Base-by-base conservation (phyloP, 768 basidiomycete species). In the Ramaria sp. region DNA sequence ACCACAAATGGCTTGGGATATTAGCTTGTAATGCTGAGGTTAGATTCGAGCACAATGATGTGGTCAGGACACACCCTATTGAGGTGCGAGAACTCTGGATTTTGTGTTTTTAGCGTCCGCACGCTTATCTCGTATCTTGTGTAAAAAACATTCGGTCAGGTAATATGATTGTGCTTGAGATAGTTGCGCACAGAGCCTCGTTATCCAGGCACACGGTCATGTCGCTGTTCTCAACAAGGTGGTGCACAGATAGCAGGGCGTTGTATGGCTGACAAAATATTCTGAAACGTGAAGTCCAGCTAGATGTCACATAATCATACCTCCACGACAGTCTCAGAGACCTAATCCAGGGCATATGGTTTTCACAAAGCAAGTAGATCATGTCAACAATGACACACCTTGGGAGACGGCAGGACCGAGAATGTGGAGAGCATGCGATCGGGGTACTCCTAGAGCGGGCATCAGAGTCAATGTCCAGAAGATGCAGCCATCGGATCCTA, bases 1-100 rank as follows among this genome's bases (percentile, higher is more conserved):
- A 48, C 95, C 95, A 60, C 88, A 88, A 91, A 98, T 95, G 38
- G 95, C 91, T 66, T 83, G 84, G 1, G 92, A 78, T 51, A 96
- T 82, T 38, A 95, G 71, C 81, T 84, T 58, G 3, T 46, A 39
- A 52, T 38, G 22, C 38, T 15, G 43, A 17, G 17, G 2, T 43
- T 43, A 43, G 17, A 43, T n/a, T 43, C 9, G 42, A 43, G 10
- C 12, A 52, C 17, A 53, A 38, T 20, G 9, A 37, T 13, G 4
- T 5, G 45, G 37, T 38, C 10, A 33, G 52, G 2, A 68, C 76
- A n/a, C 66, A 85, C 87, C 47, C 75, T 69, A 63, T 92, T 92
- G 46, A 92, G 72, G 63, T 88, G 74, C 12, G 72, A 70, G 61
- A 91, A 91, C 10, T 66, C 68, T 1, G 90, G 87, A 42, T 65